Evolutionary conservation across 768 basidiomycete species (phyloP), one percentile per base, ranked within the genome.

Genomic region (Boletellus emodensis): DNA sequence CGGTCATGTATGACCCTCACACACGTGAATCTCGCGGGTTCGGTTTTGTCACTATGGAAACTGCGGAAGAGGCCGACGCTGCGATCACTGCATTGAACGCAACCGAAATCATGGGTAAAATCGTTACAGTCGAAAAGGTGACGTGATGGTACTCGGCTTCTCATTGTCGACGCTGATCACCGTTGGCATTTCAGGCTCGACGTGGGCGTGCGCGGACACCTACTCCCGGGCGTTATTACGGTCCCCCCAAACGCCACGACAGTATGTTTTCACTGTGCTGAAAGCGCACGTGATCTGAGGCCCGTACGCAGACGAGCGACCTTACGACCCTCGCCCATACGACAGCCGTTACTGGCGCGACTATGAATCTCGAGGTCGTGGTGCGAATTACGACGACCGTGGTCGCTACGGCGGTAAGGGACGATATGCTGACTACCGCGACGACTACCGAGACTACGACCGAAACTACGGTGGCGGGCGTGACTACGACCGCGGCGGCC

Each of bases 171-270:
- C 9, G 35, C 53, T 59, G 13, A 40, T 47, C 32, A 6, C 46
- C 44, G 17, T 45, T 58, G 22, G 7, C 52, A 12, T 18, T 48
- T 22, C 37, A 91, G 90, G 92, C 92, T 56, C 87, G 91, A 45
- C 86, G 91, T 57, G 92, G 87, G 49, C 85, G 92, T 54, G 92
- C 91, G 15, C 78, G 92, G 56, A 90, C 92, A 12, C 89, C 95
- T 3, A 99, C 95, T 6, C 95, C 95, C 3, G 95, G 95, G 24
- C 75, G 87, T 46, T 99, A 99, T 79, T 91, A 90, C 54, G 94
- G 93, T 0, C 91, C 93, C 41, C 91, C 93, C 39, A 93, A 94
- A 72, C 79, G 89, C 35, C 71, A 74, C 52, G 84, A 86, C 54
- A 67, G 85, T 85, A 59, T 51, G 79, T 68, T 28, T 44, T 5